A percentile compares a stretch with the other conserved stretches of the same genome.
phyloP scores from a whole-genome alignment of 2,329 filamentous ascomycete genomes.

The Hirsutella minnesotensis region DNA sequence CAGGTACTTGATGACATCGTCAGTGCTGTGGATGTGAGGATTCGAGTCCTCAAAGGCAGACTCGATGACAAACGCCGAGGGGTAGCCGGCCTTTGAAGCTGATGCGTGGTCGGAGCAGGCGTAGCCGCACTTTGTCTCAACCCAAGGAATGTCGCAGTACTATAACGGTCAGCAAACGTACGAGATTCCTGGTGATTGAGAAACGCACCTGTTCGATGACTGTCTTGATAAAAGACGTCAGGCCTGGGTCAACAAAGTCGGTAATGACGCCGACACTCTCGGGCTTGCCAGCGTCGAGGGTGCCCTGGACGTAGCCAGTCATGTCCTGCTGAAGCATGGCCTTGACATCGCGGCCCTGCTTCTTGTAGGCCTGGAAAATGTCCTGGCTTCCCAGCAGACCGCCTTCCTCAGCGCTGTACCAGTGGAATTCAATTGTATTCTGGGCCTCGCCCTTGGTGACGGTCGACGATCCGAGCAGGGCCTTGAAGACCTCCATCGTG shows the following conservation, averaged over 20 bases:
- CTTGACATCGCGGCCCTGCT: conserved; percentile 62
- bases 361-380: conserved; percentile 74
- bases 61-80: conserved; percentile 67
- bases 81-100: conserved; percentile 62
- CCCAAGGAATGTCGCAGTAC: conserved; percentile 82
- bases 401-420: conserved; percentile 86
- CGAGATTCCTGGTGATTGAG: no score
- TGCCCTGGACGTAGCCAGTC: conserved; percentile 80
- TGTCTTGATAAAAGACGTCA: conserved; percentile 85
- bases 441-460: conserved; percentile 58
- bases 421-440: conserved; percentile 94
- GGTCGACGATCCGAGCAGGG: conserved; percentile 61
- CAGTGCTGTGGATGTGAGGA: conserved; percentile 57
- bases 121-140: conserved; percentile 82
- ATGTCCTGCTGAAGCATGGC: conserved; percentile 99
- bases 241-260: conserved; percentile 71
- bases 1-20: conserved; percentile 59
- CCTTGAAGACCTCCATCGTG: conserved; percentile 81
- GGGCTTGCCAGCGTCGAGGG: conserved; percentile 66
- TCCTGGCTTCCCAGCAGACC: conserved; percentile 81
- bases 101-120: conserved; percentile 69
- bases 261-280: conserved; percentile 89
- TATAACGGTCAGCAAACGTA: conserved; percentile 17
- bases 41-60: conserved; percentile 55
- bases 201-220: conserved; percentile 51